Evolutionary conservation across 805 yeast species (phyloP).

Genomic region (Ogataea thermomethanolica): DNA sequence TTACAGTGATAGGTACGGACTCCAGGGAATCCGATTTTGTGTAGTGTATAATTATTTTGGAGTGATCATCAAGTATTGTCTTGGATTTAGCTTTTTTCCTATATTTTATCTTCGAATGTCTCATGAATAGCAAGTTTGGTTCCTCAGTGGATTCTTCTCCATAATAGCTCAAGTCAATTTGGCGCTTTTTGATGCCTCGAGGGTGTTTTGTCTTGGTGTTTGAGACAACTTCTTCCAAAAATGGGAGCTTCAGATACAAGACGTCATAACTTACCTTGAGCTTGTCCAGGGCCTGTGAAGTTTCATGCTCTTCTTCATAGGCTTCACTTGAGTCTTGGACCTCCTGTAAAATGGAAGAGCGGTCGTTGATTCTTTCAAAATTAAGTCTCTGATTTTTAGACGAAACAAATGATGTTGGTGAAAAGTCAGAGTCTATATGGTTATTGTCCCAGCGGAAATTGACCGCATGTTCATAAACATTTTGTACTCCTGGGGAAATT

Average conservation of each 20-base stretch:
- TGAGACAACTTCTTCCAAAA: not conserved
- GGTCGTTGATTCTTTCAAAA: constrained; percentile 19
- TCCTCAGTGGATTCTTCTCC: constrained; percentile 17
- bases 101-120: constrained; percentile 9
- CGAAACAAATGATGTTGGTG: constrained; percentile 19
- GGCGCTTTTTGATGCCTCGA: constrained; percentile 3
- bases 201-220: not conserved
- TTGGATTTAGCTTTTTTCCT: constrained; percentile 3
- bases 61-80: not conserved
- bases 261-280: constrained; percentile 2
- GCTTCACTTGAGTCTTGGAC: constrained; percentile 15
- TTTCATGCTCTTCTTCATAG: not conserved
- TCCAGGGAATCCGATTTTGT: not conserved
- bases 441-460: constrained; percentile 11
- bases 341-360: constrained; percentile 7
- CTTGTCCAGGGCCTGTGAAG: not conserved
- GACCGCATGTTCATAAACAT: constrained; percentile 1
- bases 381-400: constrained; percentile 18
- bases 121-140: constrained; percentile 6
- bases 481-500: constrained; percentile 7
- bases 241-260: constrained; percentile 1
- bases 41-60: constrained; percentile 2
- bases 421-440: constrained; percentile 4
- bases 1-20: not conserved
- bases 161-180: constrained; percentile 16